Percentiles rank a stretch among this genome's conserved stretches.
phyloP scores from a whole-genome alignment of 345 rosid species.

The Sisymbrium irio region DNA sequence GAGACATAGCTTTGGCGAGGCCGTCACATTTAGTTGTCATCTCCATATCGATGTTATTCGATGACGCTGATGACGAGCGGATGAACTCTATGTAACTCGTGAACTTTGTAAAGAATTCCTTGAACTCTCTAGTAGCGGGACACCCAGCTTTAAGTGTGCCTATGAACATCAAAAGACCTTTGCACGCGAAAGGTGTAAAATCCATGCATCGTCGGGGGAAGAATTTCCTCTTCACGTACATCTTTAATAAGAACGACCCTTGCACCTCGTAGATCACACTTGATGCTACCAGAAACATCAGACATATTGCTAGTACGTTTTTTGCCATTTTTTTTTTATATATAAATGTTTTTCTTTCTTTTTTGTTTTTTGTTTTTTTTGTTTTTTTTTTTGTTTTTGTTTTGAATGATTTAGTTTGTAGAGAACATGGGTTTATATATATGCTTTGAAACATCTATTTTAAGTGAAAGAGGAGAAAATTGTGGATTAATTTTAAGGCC shows the following conservation, averaged over 20 bases:
- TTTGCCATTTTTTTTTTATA: conserved; percentile 15
- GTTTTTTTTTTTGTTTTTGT: neutral
- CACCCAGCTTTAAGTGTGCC: neutral
- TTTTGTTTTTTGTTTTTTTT: neutral
- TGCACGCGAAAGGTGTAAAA: conserved; percentile 22
- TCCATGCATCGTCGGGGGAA: neutral
- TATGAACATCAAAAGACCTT: neutral
- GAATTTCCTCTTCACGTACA: neutral
- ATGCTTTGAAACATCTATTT: neutral
- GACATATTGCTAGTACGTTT: conserved; percentile 17
- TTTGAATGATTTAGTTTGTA: neutral
- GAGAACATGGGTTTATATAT: conserved; percentile 18
- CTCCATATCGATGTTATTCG: neutral
- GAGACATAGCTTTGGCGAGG: neutral
- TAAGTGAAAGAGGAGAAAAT: conserved; percentile 4
- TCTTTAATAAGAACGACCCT: conserved; percentile 24
- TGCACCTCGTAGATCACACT: conserved; percentile 28
- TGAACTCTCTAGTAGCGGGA: conserved; percentile 21
- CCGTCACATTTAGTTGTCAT: neutral
- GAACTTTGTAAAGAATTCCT: neutral
- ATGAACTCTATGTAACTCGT: neutral
- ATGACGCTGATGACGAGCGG: neutral
- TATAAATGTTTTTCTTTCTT: neutral
- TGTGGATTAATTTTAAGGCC: conserved; percentile 22
- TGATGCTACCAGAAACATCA: conserved; percentile 26